phyloP scores from a whole-genome alignment of 495 filamentous ascomycete species.

The Chaetomium tenue region DNA sequence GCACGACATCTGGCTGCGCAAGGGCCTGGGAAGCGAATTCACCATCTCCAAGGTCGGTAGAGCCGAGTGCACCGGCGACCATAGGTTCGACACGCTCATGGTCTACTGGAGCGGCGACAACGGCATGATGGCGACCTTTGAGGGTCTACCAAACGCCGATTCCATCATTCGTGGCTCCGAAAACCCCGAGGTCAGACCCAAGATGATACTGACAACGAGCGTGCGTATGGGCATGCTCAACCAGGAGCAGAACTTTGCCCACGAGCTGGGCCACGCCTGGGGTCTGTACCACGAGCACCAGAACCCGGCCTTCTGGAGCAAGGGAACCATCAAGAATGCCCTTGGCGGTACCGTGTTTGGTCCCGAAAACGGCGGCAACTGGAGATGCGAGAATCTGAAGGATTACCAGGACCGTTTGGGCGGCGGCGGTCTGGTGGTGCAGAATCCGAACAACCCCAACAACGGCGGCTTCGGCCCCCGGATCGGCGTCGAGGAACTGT shows the following conservation, averaged over 20 bases:
- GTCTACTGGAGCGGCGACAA: constrained; percentile 10
- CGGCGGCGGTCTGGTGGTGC: background rate
- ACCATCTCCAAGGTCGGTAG: constrained; percentile 4
- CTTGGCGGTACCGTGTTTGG: constrained; percentile 3
- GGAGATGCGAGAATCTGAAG: constrained; percentile 5
- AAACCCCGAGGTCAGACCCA: background rate
- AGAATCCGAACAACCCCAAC: background rate
- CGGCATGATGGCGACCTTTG: constrained; percentile 1
- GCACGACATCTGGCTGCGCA: constrained; percentile 1
- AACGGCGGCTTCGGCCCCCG: background rate
- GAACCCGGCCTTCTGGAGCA: constrained; percentile 19
- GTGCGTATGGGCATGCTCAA: constrained; percentile 15
- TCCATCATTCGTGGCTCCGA: background rate
- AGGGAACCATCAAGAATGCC: background rate
- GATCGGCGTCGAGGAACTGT: background rate
- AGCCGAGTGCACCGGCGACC: background rate
- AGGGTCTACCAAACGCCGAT: background rate
- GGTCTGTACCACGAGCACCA: constrained; percentile 27
- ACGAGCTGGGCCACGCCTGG: constrained; percentile 28
- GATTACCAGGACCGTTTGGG: constrained; percentile 12
- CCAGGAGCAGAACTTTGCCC: constrained; percentile 20
- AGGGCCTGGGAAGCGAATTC: background rate
- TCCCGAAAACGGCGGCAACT: constrained; percentile 6
- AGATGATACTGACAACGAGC: constrained; percentile 8
- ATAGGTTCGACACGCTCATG: background rate